phyloP scores from a whole-genome alignment of 495 filamentous ascomycete species.

The Cetradonia linearis region DNA sequence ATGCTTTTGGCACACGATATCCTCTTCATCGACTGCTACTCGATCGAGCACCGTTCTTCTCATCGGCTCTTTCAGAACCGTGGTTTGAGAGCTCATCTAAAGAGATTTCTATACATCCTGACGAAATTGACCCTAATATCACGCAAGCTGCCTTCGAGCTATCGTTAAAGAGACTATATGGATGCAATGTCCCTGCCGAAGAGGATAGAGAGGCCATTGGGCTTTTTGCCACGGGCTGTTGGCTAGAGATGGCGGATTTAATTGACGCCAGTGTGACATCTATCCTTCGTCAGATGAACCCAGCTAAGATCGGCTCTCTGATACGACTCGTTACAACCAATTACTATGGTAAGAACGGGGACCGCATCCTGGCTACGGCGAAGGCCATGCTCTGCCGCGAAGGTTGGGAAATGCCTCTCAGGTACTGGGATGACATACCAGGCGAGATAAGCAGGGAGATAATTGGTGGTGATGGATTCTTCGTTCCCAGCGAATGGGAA shows the following conservation, averaged over 20 bases:
- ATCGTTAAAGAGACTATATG: conserved; percentile 48
- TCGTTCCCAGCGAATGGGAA: conserved; percentile 48
- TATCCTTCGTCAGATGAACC: conserved; percentile 44
- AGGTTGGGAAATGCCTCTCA: conserved; percentile 49
- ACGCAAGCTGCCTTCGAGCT: conserved; percentile 48
- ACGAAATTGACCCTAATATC: conserved; percentile 47
- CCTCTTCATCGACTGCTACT: conserved; percentile 46
- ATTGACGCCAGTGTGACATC: conserved; percentile 45
- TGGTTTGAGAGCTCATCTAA: conserved; percentile 46
- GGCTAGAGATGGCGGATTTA: conserved; percentile 50
- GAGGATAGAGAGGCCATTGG: conserved; percentile 46
- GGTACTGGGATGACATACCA: conserved; percentile 48
- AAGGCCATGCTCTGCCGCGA: conserved; percentile 52
- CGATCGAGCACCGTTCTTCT: conserved; percentile 50
- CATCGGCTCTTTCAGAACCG: conserved; percentile 45
- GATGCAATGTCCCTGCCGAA: conserved; percentile 37
- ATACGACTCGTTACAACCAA: conserved; percentile 48
- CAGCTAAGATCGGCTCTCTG: conserved; percentile 36
- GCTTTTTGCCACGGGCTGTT: conserved; percentile 49
- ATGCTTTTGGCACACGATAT: conserved; percentile 45
- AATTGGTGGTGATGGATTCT: conserved; percentile 52
- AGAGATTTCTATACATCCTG: conserved; percentile 47
- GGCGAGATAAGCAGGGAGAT: conserved; percentile 48
- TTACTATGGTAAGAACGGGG: conserved; percentile 48
- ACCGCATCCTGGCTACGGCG: conserved; percentile 44